These are phyloP conservation scores for Gyrodon lividus DNA, from an alignment of 768 basidiomycete genomes.

Conservation along the genomic window DNA sequence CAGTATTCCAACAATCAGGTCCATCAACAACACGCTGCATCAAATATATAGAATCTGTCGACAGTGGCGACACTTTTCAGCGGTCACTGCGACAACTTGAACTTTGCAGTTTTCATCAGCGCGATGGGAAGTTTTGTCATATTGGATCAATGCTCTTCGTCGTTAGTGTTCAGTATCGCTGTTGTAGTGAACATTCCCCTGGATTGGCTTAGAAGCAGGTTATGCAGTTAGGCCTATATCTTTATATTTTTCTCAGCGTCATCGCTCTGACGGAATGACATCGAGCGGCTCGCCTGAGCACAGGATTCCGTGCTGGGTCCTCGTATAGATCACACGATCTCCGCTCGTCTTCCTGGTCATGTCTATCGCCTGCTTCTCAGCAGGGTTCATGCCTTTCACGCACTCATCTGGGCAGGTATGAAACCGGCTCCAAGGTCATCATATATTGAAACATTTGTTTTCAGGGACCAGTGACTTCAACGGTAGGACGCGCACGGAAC, in stretches of 20 bases:
- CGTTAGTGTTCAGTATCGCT: slow-evolving; percentile 53
- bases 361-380: slow-evolving; percentile 80
- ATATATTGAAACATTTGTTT: slow-evolving; percentile 13
- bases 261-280: slow-evolving; percentile 16
- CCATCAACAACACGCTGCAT: slow-evolving; percentile 51
- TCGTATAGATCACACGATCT: slow-evolving; percentile 84
- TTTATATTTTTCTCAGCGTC: slow-evolving; percentile 5
- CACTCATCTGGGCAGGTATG: slow-evolving; percentile 71
- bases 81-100: slow-evolving; percentile 53
- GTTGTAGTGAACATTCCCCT: slow-evolving; percentile 51
- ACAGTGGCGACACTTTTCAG: slow-evolving; percentile 54
- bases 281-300: slow-evolving; percentile 51
- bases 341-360: slow-evolving; percentile 82
- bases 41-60: slow-evolving; percentile 48
- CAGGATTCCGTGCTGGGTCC: slow-evolving; percentile 57
- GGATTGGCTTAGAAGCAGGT: slow-evolving; percentile 58
- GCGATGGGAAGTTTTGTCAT: slow-evolving; percentile 34
- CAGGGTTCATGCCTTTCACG: slow-evolving; percentile 73
- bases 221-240: slow-evolving; percentile 49
- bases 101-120: slow-evolving; percentile 45
- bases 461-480: slow-evolving; percentile 60
- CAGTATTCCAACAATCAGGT: slow-evolving; percentile 54
- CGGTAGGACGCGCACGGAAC: slow-evolving; percentile 36
- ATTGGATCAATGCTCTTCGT: slow-evolving; percentile 52
- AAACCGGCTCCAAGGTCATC: slow-evolving; percentile 20